phyloP scores from a whole-genome alignment of 2,329 filamentous ascomycete species.

The Paradendryphiella salina region DNA sequence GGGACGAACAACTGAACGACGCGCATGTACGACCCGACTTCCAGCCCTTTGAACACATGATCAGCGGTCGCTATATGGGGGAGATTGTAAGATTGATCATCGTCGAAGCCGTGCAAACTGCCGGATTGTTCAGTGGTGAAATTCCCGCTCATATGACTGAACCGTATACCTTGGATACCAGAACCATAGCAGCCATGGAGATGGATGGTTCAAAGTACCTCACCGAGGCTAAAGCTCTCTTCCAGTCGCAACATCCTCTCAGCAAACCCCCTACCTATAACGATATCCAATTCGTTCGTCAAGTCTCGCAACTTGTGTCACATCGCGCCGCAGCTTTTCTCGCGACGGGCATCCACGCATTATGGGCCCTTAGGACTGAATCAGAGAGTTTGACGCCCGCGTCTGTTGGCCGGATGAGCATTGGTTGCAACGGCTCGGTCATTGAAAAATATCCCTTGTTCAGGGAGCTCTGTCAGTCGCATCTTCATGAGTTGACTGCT shows the following conservation, averaged over 20 bases:
- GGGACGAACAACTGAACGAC: conserved; percentile 64
- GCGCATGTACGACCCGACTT: conserved; percentile 63
- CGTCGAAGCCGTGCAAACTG: conserved; percentile 61
- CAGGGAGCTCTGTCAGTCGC: conserved; percentile 62
- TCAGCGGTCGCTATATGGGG: conserved; percentile 65
- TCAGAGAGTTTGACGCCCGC: conserved; percentile 50
- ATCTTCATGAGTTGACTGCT: conserved; percentile 62
- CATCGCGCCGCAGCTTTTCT: conserved; percentile 64
- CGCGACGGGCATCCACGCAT: conserved; percentile 64
- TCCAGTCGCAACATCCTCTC: conserved; percentile 58
- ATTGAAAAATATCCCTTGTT: conserved; percentile 78
- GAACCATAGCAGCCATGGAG: conserved; percentile 62
- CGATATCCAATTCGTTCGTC: conserved; percentile 60
- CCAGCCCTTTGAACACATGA: conserved; percentile 67
- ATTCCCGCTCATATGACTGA: conserved; percentile 60
- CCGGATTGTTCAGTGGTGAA: conserved; percentile 60
- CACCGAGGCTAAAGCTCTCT: conserved; percentile 49
- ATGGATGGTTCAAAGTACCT: conserved; percentile 49
- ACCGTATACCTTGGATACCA: conserved; percentile 63
- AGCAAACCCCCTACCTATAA: conserved; percentile 49
- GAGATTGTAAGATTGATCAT: conserved; percentile 65
- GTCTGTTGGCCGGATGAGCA: conserved; percentile 47
- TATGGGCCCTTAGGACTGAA: conserved; percentile 60
- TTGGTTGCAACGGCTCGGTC: conserved; percentile 80
- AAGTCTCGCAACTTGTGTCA: conserved; percentile 58